Percentiles rank a stretch among this genome's conserved stretches.
These are phyloP conservation scores for Carex cristatella DNA, from an alignment of 176 grass and related monocot species.

Conservation along the genomic window DNA sequence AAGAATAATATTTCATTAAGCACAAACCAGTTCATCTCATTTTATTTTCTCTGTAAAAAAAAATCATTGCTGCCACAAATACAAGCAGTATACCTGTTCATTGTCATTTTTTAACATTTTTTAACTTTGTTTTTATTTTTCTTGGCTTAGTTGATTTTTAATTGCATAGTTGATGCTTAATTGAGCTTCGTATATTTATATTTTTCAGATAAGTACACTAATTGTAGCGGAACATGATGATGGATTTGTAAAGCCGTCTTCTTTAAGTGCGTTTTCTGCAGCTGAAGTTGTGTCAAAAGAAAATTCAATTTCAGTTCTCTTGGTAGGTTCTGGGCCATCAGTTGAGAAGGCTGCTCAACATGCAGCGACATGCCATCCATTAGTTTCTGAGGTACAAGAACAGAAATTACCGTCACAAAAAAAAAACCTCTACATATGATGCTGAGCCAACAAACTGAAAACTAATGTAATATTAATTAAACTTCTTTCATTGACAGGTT, in stretches of 20 bases:
- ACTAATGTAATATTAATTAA: not conserved
- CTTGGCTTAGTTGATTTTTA: not conserved
- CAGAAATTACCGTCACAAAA: not conserved
- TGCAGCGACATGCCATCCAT: conserved; percentile 71
- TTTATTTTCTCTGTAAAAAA: not conserved
- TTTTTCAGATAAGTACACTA: conserved; percentile 61
- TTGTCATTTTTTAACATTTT: not conserved
- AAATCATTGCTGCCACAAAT: not conserved
- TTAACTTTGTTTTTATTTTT: not conserved
- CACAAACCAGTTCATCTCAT: not conserved
- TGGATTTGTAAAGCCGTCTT: conserved; percentile 72
- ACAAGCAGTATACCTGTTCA: not conserved
- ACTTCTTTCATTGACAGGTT: not conserved
- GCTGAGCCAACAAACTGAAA: not conserved
- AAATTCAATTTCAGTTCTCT: conserved; percentile 58
- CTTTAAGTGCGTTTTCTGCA: conserved; percentile 63
- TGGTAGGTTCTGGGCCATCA: conserved; percentile 55
- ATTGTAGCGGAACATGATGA: conserved; percentile 78
- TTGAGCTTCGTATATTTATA: not conserved
- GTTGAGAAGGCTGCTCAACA: conserved; percentile 69
- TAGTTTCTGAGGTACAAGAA: conserved; percentile 58
- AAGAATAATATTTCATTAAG: not conserved
- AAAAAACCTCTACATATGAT: not conserved
- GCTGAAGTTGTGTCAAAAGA: conserved; percentile 49
- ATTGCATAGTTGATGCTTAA: not conserved